Conservation (phyloP, 1,139 yeast genomes). For the Pichia inconspicua region DNA sequence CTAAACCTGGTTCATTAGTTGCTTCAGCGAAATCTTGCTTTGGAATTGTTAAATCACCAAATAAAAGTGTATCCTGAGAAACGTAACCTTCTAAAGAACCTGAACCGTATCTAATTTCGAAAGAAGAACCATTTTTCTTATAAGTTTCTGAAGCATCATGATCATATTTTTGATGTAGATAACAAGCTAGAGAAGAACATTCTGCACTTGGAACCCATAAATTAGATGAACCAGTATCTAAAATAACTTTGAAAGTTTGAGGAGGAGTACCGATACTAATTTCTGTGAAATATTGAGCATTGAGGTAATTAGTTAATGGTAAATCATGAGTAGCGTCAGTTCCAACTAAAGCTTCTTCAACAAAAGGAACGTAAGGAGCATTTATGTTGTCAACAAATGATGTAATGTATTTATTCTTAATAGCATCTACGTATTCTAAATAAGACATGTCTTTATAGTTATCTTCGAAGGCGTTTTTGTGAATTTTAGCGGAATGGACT, state of each 20-base stretch:
- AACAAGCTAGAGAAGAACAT: slow-evolving; percentile 92
- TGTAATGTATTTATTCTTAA: slow-evolving; percentile 61
- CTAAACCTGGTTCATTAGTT: slow-evolving; percentile 93
- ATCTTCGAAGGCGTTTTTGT: slow-evolving; percentile 56
- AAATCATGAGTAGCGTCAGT: slow-evolving; percentile 43
- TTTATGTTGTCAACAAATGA: slow-evolving; percentile 10
- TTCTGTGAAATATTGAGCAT: slow-evolving; percentile 92
- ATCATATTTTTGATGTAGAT: slow-evolving; percentile 83
- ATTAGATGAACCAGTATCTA: slow-evolving; percentile 95
- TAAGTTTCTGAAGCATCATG: slow-evolving; percentile 72
- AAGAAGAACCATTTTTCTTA: slow-evolving; percentile 77
- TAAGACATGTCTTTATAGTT: slow-evolving; percentile 53
- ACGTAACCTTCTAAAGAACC: slow-evolving; percentile 89
- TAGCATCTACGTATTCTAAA: slow-evolving; percentile 56
- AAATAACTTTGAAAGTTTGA: slow-evolving; percentile 79
- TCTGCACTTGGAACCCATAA: slow-evolving; percentile 91
- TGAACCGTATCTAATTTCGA: slow-evolving; percentile 82
- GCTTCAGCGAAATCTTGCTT: slow-evolving; percentile 95
- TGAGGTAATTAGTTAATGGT: slow-evolving; percentile 85
- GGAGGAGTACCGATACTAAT: slow-evolving; percentile 87
- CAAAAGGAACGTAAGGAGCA: slow-evolving; percentile 39
- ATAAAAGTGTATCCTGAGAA: slow-evolving; percentile 69
- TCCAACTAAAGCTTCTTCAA: slow-evolving; percentile 21
- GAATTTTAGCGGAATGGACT: slow-evolving; percentile 53
- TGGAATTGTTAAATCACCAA: slow-evolving; percentile 81